Conservation (phyloP, 129 eudicot species). For the Flaveria linearis region DNA sequence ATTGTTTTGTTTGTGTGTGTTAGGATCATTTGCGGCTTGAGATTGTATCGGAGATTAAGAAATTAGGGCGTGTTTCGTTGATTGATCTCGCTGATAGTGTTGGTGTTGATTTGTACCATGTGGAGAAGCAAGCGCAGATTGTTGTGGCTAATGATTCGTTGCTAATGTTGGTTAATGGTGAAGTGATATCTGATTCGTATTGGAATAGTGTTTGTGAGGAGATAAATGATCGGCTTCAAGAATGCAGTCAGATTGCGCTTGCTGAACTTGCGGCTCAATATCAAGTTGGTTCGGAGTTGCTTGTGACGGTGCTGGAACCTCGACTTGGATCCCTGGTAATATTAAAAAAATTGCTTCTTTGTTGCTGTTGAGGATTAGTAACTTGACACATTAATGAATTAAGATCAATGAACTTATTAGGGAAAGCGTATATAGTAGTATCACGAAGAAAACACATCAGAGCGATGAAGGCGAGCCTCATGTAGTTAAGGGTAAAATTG, state of each 20-base stretch:
- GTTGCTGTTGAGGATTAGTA: slow-evolving; percentile 7
- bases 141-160: slow-evolving; percentile 63
- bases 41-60: slow-evolving; percentile 65
- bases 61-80: slow-evolving; percentile 82
- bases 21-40: slow-evolving; percentile 83
- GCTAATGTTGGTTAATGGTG: slow-evolving; percentile 82
- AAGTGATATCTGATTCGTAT: slow-evolving; percentile 69
- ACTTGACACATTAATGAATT: not conserved
- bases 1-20: slow-evolving; percentile 7
- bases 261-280: slow-evolving; percentile 93
- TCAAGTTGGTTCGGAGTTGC: slow-evolving; percentile 88
- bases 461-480: no score
- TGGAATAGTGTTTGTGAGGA: slow-evolving; percentile 92
- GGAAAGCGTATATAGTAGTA: not conserved
- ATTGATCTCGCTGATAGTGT: slow-evolving; percentile 74
- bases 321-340: slow-evolving; percentile 84
- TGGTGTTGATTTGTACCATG: slow-evolving; percentile 96
- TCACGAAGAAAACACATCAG: not conserved
- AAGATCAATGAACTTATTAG: not conserved
- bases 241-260: slow-evolving; percentile 91
- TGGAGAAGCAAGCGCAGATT: slow-evolving; percentile 79
- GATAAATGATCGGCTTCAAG: slow-evolving; percentile 87
- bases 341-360: not conserved
- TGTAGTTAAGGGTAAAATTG: no score
- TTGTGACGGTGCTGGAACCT: slow-evolving; percentile 71